Base-by-base conservation (phyloP, 2,329 filamentous ascomycete genomes). In the Zasmidium citrigriseum region DNA sequence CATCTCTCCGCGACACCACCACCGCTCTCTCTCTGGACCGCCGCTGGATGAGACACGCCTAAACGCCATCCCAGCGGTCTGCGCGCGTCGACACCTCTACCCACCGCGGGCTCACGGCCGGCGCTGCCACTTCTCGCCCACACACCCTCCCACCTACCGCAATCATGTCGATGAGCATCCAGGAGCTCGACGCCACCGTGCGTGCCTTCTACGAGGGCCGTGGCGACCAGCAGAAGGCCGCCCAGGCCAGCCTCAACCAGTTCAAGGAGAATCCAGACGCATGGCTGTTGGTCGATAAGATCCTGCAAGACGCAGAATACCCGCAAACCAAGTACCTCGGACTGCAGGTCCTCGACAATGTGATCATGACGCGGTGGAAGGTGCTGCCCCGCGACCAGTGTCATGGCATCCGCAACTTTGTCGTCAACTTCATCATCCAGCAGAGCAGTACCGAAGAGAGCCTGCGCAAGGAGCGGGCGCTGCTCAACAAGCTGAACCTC, bases 231-330 rank as follows among this genome's bases (percentile, higher is more conserved):
- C 92, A 96, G 93, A 96, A 96, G 84, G 86, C 90, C 83, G 93
- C 93, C 73, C 91, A 97, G 77, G 89, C 91, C 73, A 88, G 91
- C 61, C 81, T 98, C 74, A 97, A 96, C 79, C 72, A 98, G 91
- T 99, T 99, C 84, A 98, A 98, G 78, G 95, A 98, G 81, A 96
- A 98, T 72, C 93, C 93, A 58, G 95, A 99, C 80, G 89, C 95
- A 60, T 99, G 95, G 95, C 85, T 98, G 66, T 86, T 97, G 75
- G 95, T 98, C 70, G 95, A 97, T 75, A 93, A 96, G 80, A 96
- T 99, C 72, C 85, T 99, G 63, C 89, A 93, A 77, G 90, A 96
- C 76, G 90, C 95, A 64, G 89, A 89, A 75, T 96, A 97, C 75
- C 87, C 91, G 55, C 92, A 98, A 78, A 99, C 95, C 62, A 99